phyloP scores from a whole-genome alignment of 768 basidiomycete genomes.

The Pleurotus tuoliensis region DNA sequence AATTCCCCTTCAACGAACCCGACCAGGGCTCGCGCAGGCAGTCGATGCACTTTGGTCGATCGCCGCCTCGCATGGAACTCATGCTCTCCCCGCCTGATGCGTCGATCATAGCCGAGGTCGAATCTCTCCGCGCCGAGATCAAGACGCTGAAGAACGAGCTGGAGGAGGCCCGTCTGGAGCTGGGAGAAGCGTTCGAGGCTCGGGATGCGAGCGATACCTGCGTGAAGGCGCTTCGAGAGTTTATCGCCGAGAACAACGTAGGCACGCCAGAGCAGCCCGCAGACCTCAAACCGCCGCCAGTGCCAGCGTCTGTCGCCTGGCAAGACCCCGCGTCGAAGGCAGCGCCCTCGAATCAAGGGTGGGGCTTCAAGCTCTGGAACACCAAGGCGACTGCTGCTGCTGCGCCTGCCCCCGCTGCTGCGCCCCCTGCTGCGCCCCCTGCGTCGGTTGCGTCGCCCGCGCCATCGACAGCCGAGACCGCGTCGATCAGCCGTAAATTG shows the following conservation, averaged over 20 bases:
- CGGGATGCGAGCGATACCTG: conserved; percentile 85
- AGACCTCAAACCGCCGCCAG: conserved; percentile 36
- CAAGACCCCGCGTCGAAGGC: conserved; percentile 21
- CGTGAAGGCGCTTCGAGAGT: conserved; percentile 76
- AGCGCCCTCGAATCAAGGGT: conserved; percentile 32
- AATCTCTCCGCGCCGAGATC: conserved; percentile 59
- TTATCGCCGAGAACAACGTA: conserved; percentile 71
- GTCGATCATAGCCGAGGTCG: conserved; percentile 39
- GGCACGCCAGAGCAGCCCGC: conserved; percentile 28
- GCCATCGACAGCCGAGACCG: conserved; percentile 25
- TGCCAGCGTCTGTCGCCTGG: conserved; percentile 35
- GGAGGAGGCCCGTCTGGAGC: conserved; percentile 59
- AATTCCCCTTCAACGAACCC: conserved; percentile 30
- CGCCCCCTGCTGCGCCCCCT: conserved; percentile 7
- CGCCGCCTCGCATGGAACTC: conserved; percentile 37
- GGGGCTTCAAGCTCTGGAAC: conserved; percentile 74
- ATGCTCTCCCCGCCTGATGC: conserved; percentile 21
- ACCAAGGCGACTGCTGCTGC: conserved; percentile 25
- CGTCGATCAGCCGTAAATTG: conserved; percentile 58
- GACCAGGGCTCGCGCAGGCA: conserved; percentile 32
- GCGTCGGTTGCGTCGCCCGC: conserved; percentile 4
- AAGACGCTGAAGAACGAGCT: conserved; percentile 52
- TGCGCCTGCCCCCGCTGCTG: conserved; percentile 20
- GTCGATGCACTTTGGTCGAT: conserved; percentile 53
- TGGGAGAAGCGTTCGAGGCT: conserved; percentile 78